These are phyloP conservation scores for Coffea canephora DNA, from an alignment of 257 asterid genomes.

Conservation along the genomic window DNA sequence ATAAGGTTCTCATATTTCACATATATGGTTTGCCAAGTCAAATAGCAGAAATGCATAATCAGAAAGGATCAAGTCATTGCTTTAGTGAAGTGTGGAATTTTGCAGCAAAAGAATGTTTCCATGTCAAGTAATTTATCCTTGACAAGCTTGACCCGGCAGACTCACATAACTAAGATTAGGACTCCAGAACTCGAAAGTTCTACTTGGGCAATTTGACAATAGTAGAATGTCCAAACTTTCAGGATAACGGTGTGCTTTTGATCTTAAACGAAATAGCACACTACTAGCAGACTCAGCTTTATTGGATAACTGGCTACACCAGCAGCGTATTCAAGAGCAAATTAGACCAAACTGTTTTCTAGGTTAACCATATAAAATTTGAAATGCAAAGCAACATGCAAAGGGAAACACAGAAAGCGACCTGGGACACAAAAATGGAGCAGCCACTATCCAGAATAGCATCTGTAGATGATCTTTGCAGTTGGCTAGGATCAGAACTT, in stretches of 20 bases:
- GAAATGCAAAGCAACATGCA: not conserved
- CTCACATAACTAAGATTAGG: not conserved
- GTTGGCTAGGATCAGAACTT: constrained; percentile 62
- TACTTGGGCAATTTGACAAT: not conserved
- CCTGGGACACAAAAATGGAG: constrained; percentile 62
- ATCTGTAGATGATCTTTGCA: constrained; percentile 81
- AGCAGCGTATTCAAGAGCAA: not conserved
- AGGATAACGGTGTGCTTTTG: not conserved
- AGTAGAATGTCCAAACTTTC: not conserved
- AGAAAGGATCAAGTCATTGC: too few relatives aligned
- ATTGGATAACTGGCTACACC: not conserved
- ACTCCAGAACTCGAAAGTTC: not conserved
- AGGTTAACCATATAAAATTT: not conserved
- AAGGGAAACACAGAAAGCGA: constrained; percentile 20
- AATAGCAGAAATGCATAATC: not conserved
- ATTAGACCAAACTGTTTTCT: not conserved
- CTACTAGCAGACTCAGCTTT: not conserved
- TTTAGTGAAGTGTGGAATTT: too few relatives aligned
- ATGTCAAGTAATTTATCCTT: not conserved
- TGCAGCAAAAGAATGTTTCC: not conserved
- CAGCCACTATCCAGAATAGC: constrained; percentile 66
- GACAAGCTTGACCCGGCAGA: not conserved
- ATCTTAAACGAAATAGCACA: not conserved
- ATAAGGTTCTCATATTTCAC: not conserved
- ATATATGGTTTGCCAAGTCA: not conserved